A percentile compares a stretch with the other conserved stretches of the same genome.
Conservation (phyloP, 2,329 filamentous ascomycete genomes). For the Phaeosphaeriaceae sp. region DNA sequence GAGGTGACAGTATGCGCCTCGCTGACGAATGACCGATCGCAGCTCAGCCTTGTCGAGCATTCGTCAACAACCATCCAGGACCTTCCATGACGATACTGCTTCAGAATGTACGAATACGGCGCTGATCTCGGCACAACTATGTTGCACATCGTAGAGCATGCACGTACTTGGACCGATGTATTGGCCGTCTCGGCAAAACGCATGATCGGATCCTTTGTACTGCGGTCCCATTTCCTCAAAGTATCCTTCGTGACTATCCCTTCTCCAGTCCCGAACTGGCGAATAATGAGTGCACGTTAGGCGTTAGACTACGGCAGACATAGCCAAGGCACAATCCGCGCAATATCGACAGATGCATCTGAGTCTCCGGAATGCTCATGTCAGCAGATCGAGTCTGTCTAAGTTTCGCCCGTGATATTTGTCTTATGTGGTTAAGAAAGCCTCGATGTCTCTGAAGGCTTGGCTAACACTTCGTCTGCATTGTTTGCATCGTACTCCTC, state of each 20-base stretch:
- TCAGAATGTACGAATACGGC: conserved; percentile 1
- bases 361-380: neutral
- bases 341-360: neutral
- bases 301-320: conserved; percentile 4
- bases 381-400: neutral
- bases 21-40: conserved; percentile 15
- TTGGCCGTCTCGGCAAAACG: conserved; percentile 19
- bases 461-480: neutral
- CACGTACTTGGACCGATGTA: conserved; percentile 4
- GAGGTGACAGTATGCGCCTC: conserved; percentile 14
- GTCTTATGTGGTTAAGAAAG: neutral
- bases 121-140: conserved; percentile 19
- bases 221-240: conserved; percentile 1
- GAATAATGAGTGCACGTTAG: neutral
- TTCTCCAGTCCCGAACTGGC: neutral
- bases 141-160: conserved; percentile 10
- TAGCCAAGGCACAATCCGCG: conserved; percentile 11
- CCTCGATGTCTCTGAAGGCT: neutral
- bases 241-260: neutral
- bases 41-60: conserved; percentile 33
- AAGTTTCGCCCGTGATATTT: neutral
- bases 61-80: conserved; percentile 16
- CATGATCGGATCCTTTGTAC: neutral
- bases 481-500: neutral
- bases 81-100: conserved; percentile 8